A percentile compares a stretch with the other conserved stretches of the same genome.
phyloP scores from a whole-genome alignment of 2,329 filamentous ascomycete species.

The Emergomyces pasteurianus region DNA sequence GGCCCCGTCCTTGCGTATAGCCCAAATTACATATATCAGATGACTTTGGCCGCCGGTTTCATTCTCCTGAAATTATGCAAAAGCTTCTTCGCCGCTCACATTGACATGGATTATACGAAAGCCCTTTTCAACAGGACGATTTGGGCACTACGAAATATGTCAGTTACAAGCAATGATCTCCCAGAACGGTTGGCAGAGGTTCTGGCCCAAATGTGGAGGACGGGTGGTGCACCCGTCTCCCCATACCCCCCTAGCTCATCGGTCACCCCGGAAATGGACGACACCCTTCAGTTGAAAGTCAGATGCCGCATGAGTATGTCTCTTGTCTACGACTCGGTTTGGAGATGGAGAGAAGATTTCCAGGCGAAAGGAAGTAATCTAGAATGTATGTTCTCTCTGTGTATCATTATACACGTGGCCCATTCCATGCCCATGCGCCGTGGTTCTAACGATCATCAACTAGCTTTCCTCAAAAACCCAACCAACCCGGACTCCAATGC shows the following conservation, averaged over 20 bases:
- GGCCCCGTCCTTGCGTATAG: constrained; percentile 42
- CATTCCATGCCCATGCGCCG: background rate
- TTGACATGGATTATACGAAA: constrained; percentile 45
- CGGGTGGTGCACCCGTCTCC: constrained; percentile 23
- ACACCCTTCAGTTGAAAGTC: constrained; percentile 49
- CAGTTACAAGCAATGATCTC: constrained; percentile 51
- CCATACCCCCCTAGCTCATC: constrained; percentile 10
- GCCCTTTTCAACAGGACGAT: constrained; percentile 48
- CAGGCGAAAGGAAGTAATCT: constrained; percentile 59
- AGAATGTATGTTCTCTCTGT: constrained; percentile 48
- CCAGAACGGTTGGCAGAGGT: constrained; percentile 54
- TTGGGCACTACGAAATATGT: constrained; percentile 47
- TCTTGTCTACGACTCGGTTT: constrained; percentile 54
- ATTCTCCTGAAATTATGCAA: constrained; percentile 54
- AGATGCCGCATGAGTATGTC: constrained; percentile 57
- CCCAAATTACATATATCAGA: constrained; percentile 53
- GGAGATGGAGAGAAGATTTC: constrained; percentile 54
- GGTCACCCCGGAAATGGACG: constrained; percentile 24
- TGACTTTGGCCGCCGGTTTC: constrained; percentile 53
- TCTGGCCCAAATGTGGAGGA: constrained; percentile 53
- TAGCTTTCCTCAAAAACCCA: constrained; percentile 65
- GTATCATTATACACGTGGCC: constrained; percentile 6
- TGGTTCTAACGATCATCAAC: constrained; percentile 17
- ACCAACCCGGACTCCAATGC: constrained; percentile 72
- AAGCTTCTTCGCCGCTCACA: constrained; percentile 48